A percentile compares a stretch with the other conserved stretches of the same genome.
These are phyloP conservation scores for Termitomyces eurrhizus DNA, from an alignment of 768 basidiomycete genomes.

Conservation along the genomic window DNA sequence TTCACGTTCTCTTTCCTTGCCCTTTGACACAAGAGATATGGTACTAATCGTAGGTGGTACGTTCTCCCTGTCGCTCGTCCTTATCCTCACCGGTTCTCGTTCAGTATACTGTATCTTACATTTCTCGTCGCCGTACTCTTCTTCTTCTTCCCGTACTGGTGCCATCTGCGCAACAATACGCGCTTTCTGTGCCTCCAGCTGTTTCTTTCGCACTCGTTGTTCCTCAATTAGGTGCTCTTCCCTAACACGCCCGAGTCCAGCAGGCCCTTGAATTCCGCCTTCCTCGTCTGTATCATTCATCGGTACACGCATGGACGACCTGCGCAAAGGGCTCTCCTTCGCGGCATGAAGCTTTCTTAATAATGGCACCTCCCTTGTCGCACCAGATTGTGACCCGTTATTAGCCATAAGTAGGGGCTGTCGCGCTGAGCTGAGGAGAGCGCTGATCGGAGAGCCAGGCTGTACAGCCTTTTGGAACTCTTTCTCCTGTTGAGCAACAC, in stretches of 20 bases:
- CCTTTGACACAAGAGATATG: slow-evolving; percentile 9
- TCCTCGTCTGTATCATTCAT: slow-evolving; percentile 43
- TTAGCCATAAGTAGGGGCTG: slow-evolving; percentile 78
- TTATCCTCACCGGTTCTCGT: slow-evolving; percentile 20
- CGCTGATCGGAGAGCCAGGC: slow-evolving; percentile 92
- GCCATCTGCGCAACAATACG: slow-evolving; percentile 94
- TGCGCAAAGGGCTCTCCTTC: slow-evolving; percentile 52
- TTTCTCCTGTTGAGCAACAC: slow-evolving; percentile 83
- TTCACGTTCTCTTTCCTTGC: slow-evolving; percentile 14
- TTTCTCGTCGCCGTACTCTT: slow-evolving; percentile 26
- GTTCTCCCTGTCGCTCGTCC: slow-evolving; percentile 28
- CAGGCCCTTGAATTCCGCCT: slow-evolving; percentile 25
- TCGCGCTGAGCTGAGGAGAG: slow-evolving; percentile 82
- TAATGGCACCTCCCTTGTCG: slow-evolving; percentile 33
- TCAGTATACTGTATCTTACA: slow-evolving; percentile 20
- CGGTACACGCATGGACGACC: slow-evolving; percentile 35
- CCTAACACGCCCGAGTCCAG: slow-evolving; percentile 21
- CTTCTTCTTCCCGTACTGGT: slow-evolving; percentile 47
- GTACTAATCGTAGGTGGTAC: slow-evolving; percentile 16
- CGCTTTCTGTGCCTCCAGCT: slow-evolving; percentile 88
- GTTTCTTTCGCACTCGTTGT: slow-evolving; percentile 51
- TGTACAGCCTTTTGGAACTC: slow-evolving; percentile 97
- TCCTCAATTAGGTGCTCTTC: slow-evolving; percentile 28
- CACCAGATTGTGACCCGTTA: slow-evolving; percentile 17
- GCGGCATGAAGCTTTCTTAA: slow-evolving; percentile 58